A percentile compares a stretch with the other conserved stretches of the same genome.
These are phyloP conservation scores for Metschnikowia arizonensis DNA, from an alignment of 805 yeast genomes.

Conservation along the genomic window DNA sequence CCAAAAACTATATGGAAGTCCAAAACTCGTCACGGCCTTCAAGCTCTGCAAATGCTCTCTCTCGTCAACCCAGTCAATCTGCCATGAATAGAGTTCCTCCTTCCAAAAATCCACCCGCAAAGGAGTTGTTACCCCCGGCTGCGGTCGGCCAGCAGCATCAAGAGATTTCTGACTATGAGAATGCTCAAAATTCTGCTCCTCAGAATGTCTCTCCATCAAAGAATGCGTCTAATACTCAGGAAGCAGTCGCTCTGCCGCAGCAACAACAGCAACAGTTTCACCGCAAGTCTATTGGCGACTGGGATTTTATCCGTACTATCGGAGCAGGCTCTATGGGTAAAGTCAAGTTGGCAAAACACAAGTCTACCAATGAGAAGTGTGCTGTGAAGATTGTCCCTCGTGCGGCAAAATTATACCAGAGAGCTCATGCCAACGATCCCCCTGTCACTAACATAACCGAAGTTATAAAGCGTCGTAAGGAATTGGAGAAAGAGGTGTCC, in stretches of 20 bases:
- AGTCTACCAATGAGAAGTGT: slow-evolving; percentile 75
- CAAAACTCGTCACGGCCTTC: not conserved
- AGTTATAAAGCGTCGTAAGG: slow-evolving; percentile 58
- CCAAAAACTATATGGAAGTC: not conserved
- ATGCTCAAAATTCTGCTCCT: not conserved
- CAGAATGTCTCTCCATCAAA: not conserved
- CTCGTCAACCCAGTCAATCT: slow-evolving; percentile 3
- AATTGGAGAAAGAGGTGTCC: slow-evolving; percentile 76
- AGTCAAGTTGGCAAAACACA: slow-evolving; percentile 88
- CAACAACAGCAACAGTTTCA: slow-evolving; percentile 54
- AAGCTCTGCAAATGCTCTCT: slow-evolving; percentile 3
- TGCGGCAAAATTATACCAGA: slow-evolving; percentile 72
- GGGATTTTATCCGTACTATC: slow-evolving; percentile 92
- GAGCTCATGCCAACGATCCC: slow-evolving; percentile 66
- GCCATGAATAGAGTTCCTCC: slow-evolving; percentile 3
- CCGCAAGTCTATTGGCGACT: slow-evolving; percentile 88
- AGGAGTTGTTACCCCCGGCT: slow-evolving; percentile 16
- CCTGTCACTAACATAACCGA: too few relatives aligned
- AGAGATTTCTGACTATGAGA: not conserved
- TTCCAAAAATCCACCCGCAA: slow-evolving; percentile 2
- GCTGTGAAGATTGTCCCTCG: slow-evolving; percentile 91
- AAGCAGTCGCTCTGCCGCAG: slow-evolving; percentile 6
- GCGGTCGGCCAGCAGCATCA: slow-evolving; percentile 6
- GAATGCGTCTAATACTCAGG: not conserved
- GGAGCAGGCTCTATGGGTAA: slow-evolving; percentile 99